Conservation (phyloP, 2,329 filamentous ascomycete genomes). For the Nemania abortiva region DNA sequence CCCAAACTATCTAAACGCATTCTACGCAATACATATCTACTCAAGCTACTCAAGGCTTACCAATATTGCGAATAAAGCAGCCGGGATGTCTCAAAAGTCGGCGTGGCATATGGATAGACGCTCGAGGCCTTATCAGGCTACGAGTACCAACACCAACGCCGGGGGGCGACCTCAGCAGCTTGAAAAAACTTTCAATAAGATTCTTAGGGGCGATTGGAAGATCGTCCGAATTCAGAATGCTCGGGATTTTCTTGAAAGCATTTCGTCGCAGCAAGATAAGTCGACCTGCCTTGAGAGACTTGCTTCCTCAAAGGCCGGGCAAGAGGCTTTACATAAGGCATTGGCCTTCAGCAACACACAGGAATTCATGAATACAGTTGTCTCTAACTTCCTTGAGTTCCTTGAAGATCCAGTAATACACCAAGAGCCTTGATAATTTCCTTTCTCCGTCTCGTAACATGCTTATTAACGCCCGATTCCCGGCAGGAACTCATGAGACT, state of each 20-base stretch:
- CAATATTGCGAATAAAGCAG: not conserved
- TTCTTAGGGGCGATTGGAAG: slow-evolving; percentile 8
- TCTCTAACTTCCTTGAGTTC: slow-evolving; percentile 16
- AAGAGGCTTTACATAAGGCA: slow-evolving; percentile 22
- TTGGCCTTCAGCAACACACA: slow-evolving; percentile 13
- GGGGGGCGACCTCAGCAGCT: slow-evolving; percentile 10
- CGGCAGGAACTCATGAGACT: slow-evolving; percentile 8
- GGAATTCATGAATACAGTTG: slow-evolving; percentile 15
- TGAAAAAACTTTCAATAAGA: slow-evolving; percentile 13
- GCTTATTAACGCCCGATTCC: not conserved
- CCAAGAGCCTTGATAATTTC: not conserved
- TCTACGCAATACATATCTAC: not conserved
- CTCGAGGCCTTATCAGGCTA: not conserved
- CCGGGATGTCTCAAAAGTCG: not conserved
- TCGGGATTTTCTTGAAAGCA: slow-evolving; percentile 24
- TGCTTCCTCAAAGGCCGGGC: slow-evolving; percentile 17
- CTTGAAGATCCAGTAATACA: slow-evolving; percentile 22
- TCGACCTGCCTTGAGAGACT: slow-evolving; percentile 23
- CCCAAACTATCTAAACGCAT: not conserved
- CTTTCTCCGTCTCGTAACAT: no score
- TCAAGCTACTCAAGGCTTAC: no score
- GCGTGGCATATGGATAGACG: not conserved
- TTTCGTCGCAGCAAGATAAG: slow-evolving; percentile 22
- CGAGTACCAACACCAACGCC: not conserved
- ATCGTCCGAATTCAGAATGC: slow-evolving; percentile 3